Base-by-base conservation (phyloP, 2,329 filamentous ascomycete species). In the Clarireedia monteithiana region DNA sequence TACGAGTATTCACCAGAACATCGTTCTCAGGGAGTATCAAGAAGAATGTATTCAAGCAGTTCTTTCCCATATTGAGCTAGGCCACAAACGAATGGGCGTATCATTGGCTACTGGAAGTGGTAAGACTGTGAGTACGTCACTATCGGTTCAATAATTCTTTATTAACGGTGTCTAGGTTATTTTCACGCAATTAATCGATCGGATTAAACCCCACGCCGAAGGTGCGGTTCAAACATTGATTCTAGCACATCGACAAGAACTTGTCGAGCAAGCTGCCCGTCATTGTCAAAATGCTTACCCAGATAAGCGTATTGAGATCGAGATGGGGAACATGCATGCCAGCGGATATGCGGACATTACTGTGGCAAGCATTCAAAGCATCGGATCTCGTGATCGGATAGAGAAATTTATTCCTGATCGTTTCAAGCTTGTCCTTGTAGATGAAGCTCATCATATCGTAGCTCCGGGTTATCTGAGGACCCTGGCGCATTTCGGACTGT, bases 391-490 rank as follows among this genome's bases (percentile, higher is more conserved):
- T 12, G 81, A 85, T 52, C 82, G 94, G 2, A 78, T 97, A n/a
- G 68, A 71, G 38, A 96, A 96, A 68, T 97, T 92, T 65, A 82
- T 95, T 62, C 88, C 91, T 0, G 71, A 70, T 0, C 76, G 75
- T 6, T 97, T 92, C 76, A 99, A 99, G 72, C 81, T 99, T 0
- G 75, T 99, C 0, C 78, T 99, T 2, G 92, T 99, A 4, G 94
- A 99, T 62, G 94, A 99, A 72, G 94, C 92, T 4, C 94, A 99
- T 69, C 94, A 99, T 71, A 95, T 97, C 53, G 91, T 96, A 46
- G 88, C 94, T 0, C 78, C 82, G 2, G 83, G 84, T 6, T 97
- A 97, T 67, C 77, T 95, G 59, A 78, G 80, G 44, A 79, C 84
- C 0, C 75, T 99, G 48, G 75, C 79, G n/a, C 83, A 97, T 70